Base-by-base conservation (phyloP, 2,329 filamentous ascomycete genomes). In the Phyllachora maydis region DNA sequence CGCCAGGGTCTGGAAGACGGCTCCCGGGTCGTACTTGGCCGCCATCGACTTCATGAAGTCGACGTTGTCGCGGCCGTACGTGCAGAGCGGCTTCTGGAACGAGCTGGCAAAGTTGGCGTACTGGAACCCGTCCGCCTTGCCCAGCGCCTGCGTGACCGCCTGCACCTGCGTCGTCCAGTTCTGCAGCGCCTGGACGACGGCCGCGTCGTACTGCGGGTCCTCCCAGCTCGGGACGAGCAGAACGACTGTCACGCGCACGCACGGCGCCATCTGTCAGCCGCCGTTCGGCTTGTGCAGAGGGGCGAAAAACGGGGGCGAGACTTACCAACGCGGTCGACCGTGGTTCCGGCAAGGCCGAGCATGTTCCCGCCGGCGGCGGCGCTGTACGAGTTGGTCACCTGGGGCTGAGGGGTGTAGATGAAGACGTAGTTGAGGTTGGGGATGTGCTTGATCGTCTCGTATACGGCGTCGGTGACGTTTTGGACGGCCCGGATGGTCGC, bases 1-100 rank as follows among this genome's bases (percentile, higher is more conserved):
- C 12, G 16, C 21, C 5, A 23, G 21, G 6, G 13, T 23, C 21
- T 23, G 21, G 21, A 23, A 23, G 9, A 23, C 21, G 13, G 11
- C 21, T 8, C 14, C 11, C 5, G 21, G 21, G 14, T 23, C 21
- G 21, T 23, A 23, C 8, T 16, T 23, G 13, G 8, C 15, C 7
- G 21, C 21, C 13, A 23, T 14, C 4, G 16, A 8, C 14, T 17
- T 5, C 5, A 23, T 5, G n/a, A 23, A 23, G 7, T 15, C 6
- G 5, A 23, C 12, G 14, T 23, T 16, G 8, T 23, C 15, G 7
- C 4, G 6, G 8, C 21, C 21, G 14, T 23, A 23, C 7, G 13
- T 6, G 21, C 21, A 23, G 14, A 23, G 21, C 14, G 21, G 21
- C 21, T 23, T 23, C 21, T 23, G 21, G 14, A 16, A 16, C 6